Conservation (phyloP, 805 yeast species). For the Jamesozyma lodderae region DNA sequence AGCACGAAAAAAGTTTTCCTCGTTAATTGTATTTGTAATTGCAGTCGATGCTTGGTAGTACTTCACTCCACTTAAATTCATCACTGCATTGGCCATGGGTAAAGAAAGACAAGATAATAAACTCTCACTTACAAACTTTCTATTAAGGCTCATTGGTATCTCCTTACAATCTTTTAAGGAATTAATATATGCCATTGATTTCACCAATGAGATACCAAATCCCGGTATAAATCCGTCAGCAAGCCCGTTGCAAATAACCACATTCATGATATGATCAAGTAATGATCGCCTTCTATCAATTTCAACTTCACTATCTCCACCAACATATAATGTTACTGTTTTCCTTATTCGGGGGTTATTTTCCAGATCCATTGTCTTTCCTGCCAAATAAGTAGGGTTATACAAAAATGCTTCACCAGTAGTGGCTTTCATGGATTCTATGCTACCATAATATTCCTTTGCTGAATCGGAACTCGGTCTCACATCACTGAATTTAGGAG, state of each 20-base stretch:
- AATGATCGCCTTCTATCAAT: slow-evolving; percentile 22
- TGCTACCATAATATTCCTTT: slow-evolving; percentile 20
- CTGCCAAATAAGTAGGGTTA: slow-evolving; percentile 9
- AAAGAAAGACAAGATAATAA: slow-evolving; percentile 10
- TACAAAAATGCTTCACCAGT: slow-evolving; percentile 27
- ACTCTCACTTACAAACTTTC: slow-evolving; percentile 10
- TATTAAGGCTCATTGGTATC: not conserved
- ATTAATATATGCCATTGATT: slow-evolving; percentile 10
- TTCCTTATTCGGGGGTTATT: slow-evolving; percentile 10
- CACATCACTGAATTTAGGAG: slow-evolving; percentile 21
- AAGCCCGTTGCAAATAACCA: slow-evolving; percentile 21
- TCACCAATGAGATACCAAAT: slow-evolving; percentile 19
- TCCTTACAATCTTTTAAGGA: not conserved
- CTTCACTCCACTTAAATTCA: slow-evolving; percentile 12
- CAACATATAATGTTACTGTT: slow-evolving; percentile 25
- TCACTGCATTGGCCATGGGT: slow-evolving; percentile 17
- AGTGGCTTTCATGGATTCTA: slow-evolving; percentile 27
- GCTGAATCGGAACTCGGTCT: slow-evolving; percentile 28
- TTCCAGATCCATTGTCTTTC: not conserved
- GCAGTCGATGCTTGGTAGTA: slow-evolving; percentile 8
- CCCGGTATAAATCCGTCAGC: slow-evolving; percentile 23
- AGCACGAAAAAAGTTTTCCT: slow-evolving; percentile 8
- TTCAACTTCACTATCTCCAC: slow-evolving; percentile 26
- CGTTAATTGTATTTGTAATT: slow-evolving; percentile 12
- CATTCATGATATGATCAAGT: slow-evolving; percentile 24